Evolutionary conservation across 176 grass and related monocot genomes (phyloP).

Genomic region (Oryza coarctata): DNA sequence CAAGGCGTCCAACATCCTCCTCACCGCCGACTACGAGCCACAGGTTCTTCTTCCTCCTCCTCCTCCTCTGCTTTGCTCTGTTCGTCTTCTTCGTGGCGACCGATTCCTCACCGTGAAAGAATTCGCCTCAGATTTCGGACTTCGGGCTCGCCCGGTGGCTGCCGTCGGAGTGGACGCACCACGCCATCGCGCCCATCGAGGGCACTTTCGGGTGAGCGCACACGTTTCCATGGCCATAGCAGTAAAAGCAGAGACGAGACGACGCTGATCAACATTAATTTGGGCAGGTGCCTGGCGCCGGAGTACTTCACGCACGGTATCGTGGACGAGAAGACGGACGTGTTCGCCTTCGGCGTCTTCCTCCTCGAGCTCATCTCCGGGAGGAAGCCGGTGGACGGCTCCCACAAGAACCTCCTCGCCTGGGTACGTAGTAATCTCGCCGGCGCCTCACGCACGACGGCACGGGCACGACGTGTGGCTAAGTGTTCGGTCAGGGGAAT

Average conservation of each 20-base stretch:
- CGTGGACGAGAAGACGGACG: slow-evolving; percentile 94
- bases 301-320: slow-evolving; percentile 97
- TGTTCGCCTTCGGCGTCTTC: slow-evolving; percentile 94
- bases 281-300: slow-evolving; percentile 74
- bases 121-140: slow-evolving; percentile 67
- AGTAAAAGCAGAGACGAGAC: not conserved
- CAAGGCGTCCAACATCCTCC: slow-evolving; percentile 88
- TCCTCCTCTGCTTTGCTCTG: not conserved
- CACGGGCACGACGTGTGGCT: not conserved
- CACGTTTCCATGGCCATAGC: not conserved
- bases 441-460: too few species aligned
- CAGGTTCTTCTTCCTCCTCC: slow-evolving; percentile 45
- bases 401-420: slow-evolving; percentile 79
- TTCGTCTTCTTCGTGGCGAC: not conserved
- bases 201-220: slow-evolving; percentile 78
- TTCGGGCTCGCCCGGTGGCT: slow-evolving; percentile 95
- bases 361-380: slow-evolving; percentile 95
- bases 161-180: slow-evolving; percentile 88
- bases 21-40: slow-evolving; percentile 63
- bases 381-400: slow-evolving; percentile 80
- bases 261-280: not conserved
- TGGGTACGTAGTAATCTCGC: slow-evolving; percentile 43
- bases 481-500: not conserved
- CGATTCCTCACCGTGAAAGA: not conserved
- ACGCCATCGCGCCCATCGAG: slow-evolving; percentile 88